phyloP scores from a whole-genome alignment of 2,329 filamentous ascomycete genomes.

The Aureobasidium melanogenum region DNA sequence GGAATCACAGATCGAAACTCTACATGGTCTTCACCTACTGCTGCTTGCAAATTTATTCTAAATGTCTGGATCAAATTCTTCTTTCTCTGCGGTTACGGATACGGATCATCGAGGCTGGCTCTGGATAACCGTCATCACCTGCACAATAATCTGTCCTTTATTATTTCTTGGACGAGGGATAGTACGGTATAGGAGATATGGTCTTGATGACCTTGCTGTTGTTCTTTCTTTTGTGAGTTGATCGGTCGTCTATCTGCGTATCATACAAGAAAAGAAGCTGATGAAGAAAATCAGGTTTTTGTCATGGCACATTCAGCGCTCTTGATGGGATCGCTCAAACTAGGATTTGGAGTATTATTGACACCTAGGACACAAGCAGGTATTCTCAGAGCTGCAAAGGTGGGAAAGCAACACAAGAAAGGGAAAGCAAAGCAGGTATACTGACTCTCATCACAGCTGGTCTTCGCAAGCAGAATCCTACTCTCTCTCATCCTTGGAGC shows the following conservation, averaged over 20 bases:
- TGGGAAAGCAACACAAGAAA: not conserved
- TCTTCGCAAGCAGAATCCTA: not conserved
- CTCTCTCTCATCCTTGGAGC: not conserved
- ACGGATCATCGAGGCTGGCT: not conserved
- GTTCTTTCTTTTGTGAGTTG: constrained; percentile 1
- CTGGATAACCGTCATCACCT: not conserved
- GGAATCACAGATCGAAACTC: not conserved
- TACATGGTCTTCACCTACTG: not conserved
- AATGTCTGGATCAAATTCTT: not conserved
- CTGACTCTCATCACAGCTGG: not conserved
- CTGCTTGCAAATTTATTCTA: not conserved
- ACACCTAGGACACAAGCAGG: not conserved
- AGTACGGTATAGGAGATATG: not conserved
- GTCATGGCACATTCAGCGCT: constrained; percentile 1
- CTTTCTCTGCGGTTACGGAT: not conserved
- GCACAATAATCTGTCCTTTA: not conserved
- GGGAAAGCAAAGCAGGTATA: not conserved
- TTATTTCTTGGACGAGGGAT: not conserved
- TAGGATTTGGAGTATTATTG: not conserved
- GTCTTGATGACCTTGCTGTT: not conserved
- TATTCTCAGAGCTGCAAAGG: not conserved
- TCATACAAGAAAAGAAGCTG: not conserved
- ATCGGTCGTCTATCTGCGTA: no score
- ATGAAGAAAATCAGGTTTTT: not conserved
- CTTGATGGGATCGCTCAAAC: not conserved